Base-by-base conservation (phyloP, 1,284 basidiomycete species). In the Austroboletus novae-zelandiae region DNA sequence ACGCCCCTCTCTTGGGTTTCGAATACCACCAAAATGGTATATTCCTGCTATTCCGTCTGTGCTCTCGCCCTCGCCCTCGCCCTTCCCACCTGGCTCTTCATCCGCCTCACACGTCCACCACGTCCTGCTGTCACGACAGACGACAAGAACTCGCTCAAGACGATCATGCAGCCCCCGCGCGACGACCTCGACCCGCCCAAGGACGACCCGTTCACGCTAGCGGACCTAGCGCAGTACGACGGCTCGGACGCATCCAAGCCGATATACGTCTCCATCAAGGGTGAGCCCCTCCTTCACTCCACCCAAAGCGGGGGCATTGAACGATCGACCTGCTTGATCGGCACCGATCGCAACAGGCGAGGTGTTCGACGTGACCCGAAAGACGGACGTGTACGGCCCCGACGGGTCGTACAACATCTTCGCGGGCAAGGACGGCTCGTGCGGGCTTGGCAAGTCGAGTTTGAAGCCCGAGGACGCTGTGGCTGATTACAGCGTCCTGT, bases 201-300 rank as follows among this genome's bases (percentile, higher is more conserved):
- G 64, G 77, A 89, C 60, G 84, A 90, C 64, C 84, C 86, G 0
- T 86, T 82, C 71, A 90, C 86, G 1, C 72, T 78, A 18, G 81
- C 81, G 52, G 72, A 89, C 61, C 75, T 96, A 54, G 83, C 75
- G 49, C 61, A 76, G 61, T 94, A 74, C 64, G 81, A 94, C 68
- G 92, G 92, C 10, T 73, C 76, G 0, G 79, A 84, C 52, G 59
- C 74, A 0, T 61, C 66, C 35, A 83, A 82, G 62, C 89, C 89
- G 1, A 89, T 96, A 48, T 93, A 91, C 58, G 89, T 96, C 34
- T 84, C 89, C 41, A 92, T 95, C 68, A 96, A 94, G 75, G 90
- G 91, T 86, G 29, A 29, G 27, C 20, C 20, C 4, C 20, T 23
- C 20, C 4, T 5, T n/a, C n/a, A n/a, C n/a, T n/a, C n/a, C n/a